phyloP scores from a whole-genome alignment of 345 rosid genomes.

The Gossypium thurberi region DNA sequence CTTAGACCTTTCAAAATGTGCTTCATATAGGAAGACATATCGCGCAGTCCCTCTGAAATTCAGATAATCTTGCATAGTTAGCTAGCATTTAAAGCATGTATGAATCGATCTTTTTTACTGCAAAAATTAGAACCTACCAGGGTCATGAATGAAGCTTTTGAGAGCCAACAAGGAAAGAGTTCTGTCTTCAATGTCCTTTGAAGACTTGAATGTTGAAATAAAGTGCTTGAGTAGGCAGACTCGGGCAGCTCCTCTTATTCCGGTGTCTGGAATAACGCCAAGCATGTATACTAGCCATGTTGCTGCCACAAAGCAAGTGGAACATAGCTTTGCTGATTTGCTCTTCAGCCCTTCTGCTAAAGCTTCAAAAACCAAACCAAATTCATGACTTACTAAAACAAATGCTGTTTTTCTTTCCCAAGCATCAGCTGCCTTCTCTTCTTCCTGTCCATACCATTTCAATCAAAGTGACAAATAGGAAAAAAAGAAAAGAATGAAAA shows the following conservation, averaged over 20 bases:
- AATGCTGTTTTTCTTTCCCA: slow-evolving; percentile 63
- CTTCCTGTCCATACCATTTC: slow-evolving; percentile 30
- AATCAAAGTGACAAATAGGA: not conserved
- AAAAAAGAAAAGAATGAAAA: not conserved
- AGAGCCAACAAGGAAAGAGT: slow-evolving; percentile 58
- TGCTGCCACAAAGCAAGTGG: slow-evolving; percentile 51
- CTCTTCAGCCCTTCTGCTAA: slow-evolving; percentile 59
- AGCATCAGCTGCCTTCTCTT: slow-evolving; percentile 53
- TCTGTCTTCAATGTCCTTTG: slow-evolving; percentile 45
- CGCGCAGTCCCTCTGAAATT: slow-evolving; percentile 44
- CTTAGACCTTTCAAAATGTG: slow-evolving; percentile 51
- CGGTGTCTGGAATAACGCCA: slow-evolving; percentile 49
- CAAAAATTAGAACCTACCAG: slow-evolving; percentile 31
- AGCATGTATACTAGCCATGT: slow-evolving; percentile 61
- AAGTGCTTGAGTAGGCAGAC: slow-evolving; percentile 56
- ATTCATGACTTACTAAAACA: slow-evolving; percentile 55
- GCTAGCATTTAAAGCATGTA: not conserved
- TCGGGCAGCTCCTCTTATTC: slow-evolving; percentile 56
- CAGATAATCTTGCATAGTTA: slow-evolving; percentile 7
- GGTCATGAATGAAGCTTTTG: slow-evolving; percentile 47
- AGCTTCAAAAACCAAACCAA: slow-evolving; percentile 62
- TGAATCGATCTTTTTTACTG: not conserved
- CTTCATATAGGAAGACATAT: slow-evolving; percentile 38
- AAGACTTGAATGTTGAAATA: slow-evolving; percentile 39
- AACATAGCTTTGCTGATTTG: slow-evolving; percentile 29